A percentile compares a stretch with the other conserved stretches of the same genome.
Evolutionary conservation across 176 grass and related monocot genomes (phyloP).

Genomic region (Bromus sterilis): DNA sequence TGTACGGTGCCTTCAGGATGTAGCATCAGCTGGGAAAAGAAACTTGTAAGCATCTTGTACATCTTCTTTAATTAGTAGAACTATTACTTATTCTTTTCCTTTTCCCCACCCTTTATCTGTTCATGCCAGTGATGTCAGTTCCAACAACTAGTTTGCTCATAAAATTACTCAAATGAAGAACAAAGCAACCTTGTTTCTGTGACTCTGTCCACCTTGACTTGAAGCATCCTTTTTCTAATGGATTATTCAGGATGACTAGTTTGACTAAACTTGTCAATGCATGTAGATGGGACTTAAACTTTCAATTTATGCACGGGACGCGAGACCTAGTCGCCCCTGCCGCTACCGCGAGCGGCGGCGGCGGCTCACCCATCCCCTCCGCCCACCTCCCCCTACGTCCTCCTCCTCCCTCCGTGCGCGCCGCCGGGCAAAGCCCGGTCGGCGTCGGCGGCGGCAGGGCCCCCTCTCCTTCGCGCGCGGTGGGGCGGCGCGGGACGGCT

Average conservation of each 20-base stretch:
- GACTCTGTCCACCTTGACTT: slow-evolving; percentile 14
- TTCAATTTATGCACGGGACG: no score
- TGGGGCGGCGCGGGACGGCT: no score
- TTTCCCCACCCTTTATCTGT: not conserved
- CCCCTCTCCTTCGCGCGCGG: no score
- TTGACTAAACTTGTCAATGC: not conserved
- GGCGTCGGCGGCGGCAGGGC: no score
- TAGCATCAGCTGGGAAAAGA: slow-evolving; percentile 35
- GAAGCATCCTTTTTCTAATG: slow-evolving; percentile 4
- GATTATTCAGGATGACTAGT: slow-evolving; percentile 12
- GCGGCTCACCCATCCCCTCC: no score
- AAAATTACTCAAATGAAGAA: not conserved
- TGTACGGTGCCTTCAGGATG: slow-evolving; percentile 54
- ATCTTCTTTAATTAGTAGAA: slow-evolving; percentile 13
- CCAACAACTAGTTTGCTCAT: not conserved
- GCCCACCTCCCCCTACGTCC: no score
- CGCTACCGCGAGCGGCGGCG: no score
- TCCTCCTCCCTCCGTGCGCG: no score
- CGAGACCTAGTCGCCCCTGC: no score
- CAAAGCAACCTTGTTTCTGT: not conserved
- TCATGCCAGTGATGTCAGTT: slow-evolving; percentile 12
- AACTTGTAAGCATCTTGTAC: slow-evolving; percentile 62
- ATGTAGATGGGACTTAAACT: slow-evolving; percentile 1
- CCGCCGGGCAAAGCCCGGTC: no score
- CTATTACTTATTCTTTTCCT: not conserved